Evolutionary conservation across 1,139 yeast species (phyloP), one percentile per base, ranked within the genome.

Genomic region (Zygoascus hellenicus): DNA sequence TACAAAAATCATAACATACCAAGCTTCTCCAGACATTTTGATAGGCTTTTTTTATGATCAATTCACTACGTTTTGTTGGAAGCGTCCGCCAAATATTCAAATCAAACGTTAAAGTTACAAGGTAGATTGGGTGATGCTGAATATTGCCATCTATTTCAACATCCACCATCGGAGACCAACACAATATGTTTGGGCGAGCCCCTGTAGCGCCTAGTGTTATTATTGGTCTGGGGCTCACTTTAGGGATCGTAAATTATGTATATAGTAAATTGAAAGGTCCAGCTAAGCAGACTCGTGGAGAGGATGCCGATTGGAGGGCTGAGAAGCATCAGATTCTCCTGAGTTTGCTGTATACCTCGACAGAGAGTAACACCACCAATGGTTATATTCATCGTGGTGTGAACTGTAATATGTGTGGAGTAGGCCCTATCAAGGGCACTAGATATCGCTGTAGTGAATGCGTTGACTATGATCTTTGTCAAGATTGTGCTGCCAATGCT

Each of bases 21-120:
- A 64, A 46, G 68, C 65, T 57, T 60, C 66, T 46, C 66, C 67
- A 42, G 66, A 60, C 68, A 65, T 65, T 40, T 32, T 38, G 26
- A 19, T 15, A 19, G 26, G 26, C 4, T 22, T 22, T 22, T 22
- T 22, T 22, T 22, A 4, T 22, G 26, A 22, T 22, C 26, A 22
- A 22, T 22, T 7, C 7, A 22, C 26, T 22, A 5, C 7, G 26
- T 22, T 22, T 4, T 22, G n/a, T 22, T 22, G 26, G 26, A 22
- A 22, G 26, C 6, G 7, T n/a, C n/a, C 26, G 26, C 26, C 26
- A 22, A 22, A 22, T 5, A 22, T 22, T 22, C 26, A 22, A 22
- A 22, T 22, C 26, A 22, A 22, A 22, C 26, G 26, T 7, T 22
- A 22, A 22, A 7, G 26, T 22, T 22, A 22, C 7, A 22, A 22